Evolutionary conservation across 371 early-diverging fungal genomes (phyloP).

Genomic region (Mortierella sp.): DNA sequence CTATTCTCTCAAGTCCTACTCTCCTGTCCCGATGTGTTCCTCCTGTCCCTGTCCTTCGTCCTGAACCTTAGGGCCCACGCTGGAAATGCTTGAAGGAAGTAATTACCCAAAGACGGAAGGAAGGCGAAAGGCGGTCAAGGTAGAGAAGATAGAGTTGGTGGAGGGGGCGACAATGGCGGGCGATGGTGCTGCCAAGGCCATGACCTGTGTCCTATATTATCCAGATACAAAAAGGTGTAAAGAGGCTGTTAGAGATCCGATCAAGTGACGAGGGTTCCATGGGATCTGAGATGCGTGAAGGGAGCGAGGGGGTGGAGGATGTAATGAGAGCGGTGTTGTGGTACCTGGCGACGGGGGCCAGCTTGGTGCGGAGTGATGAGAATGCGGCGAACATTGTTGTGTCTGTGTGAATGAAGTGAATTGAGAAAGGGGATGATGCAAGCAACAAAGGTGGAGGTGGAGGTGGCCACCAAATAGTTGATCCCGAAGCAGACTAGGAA

Average conservation of each 20-base stretch:
- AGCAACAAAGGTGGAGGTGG: too few species aligned
- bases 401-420: background rate
- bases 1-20: too few species aligned
- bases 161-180: slow-evolving; percentile 18
- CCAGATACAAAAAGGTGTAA: too few species aligned
- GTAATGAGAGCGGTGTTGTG: background rate
- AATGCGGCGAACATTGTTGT: slow-evolving; percentile 55
- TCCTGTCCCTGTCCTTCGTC: background rate
- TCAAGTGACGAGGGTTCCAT: background rate
- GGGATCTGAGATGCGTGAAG: background rate
- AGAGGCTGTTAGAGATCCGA: background rate
- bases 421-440: background rate
- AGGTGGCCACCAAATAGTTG: too few species aligned
- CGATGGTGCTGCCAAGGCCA: slow-evolving; percentile 41
- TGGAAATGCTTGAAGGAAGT: background rate
- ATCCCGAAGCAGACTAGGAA: too few species aligned
- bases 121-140: slow-evolving; percentile 53
- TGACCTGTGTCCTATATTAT: slow-evolving; percentile 51
- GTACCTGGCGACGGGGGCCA: slow-evolving; percentile 57
- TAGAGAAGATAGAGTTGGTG: slow-evolving; percentile 38
- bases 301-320: background rate
- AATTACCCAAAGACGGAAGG: slow-evolving; percentile 53
- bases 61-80: background rate
- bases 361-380: slow-evolving; percentile 56
- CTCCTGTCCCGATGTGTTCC: background rate